Conservation (phyloP, 441 rosid genomes). For the Aquilaria agallochum region DNA sequence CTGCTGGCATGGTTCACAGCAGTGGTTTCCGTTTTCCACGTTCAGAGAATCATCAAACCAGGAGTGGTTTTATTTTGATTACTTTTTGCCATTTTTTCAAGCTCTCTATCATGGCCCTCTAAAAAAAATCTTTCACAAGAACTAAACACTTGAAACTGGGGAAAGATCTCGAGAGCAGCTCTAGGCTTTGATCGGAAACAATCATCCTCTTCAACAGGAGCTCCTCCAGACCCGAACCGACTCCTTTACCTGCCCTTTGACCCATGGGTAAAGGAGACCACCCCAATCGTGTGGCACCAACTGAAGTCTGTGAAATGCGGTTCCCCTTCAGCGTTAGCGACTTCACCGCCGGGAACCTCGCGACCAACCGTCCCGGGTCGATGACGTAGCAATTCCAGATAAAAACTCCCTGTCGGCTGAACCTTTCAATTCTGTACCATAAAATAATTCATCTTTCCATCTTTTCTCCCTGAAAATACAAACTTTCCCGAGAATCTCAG, state of each 20-base stretch:
- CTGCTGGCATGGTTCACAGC: too few species aligned
- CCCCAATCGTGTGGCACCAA: slow-evolving; percentile 83
- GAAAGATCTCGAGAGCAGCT: slow-evolving; percentile 62
- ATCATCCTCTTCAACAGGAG: slow-evolving; percentile 84
- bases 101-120: too few species aligned
- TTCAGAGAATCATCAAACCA: too few species aligned
- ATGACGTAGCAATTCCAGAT: slow-evolving; percentile 74
- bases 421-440: slow-evolving; percentile 74
- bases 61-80: too few species aligned
- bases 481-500: too few species aligned
- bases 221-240: slow-evolving; percentile 61
- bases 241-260: slow-evolving; percentile 48
- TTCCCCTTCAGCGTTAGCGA: slow-evolving; percentile 79
- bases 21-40: too few species aligned
- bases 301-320: slow-evolving; percentile 95
- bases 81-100: too few species aligned
- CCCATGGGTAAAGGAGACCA: slow-evolving; percentile 68
- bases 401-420: slow-evolving; percentile 53
- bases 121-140: slow-evolving; percentile 31
- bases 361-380: slow-evolving; percentile 52
- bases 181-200: slow-evolving; percentile 69
- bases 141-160: slow-evolving; percentile 63
- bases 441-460: slow-evolving; percentile 72
- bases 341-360: slow-evolving; percentile 58
- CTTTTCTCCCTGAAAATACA: slow-evolving; percentile 9